Base-by-base conservation (phyloP, 192 early-diverging fungal genomes). In the Geranomyces variabilis region DNA sequence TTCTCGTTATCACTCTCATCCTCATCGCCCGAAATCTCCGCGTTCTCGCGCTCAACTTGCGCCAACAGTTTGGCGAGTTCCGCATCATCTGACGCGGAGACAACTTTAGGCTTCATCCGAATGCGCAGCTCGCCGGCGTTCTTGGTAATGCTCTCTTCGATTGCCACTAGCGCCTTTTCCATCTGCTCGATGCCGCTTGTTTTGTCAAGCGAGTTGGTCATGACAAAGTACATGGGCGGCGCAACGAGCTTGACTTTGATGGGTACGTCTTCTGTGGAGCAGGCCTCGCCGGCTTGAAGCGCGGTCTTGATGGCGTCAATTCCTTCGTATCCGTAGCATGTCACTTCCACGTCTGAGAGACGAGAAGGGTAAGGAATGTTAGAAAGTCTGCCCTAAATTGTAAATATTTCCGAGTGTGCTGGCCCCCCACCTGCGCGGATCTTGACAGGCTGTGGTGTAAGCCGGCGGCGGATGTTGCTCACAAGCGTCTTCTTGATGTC, bases 391-490 rank as follows among this genome's bases (percentile, higher is more conserved):
- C 5, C 28, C 26, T 29, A 7, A 24, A 29, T 33, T 17, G 9
- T 5, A 1, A 60, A 33, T 2, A 26, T 19, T 7, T 29, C 28
- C 58, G 8, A 33, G n/a, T n/a, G n/a, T 26, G 31, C 22, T 47
- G 4, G 19, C 12, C 29, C 63, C 76, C 79, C 78, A 87, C 86
- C 86, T 44, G 94, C 92, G 74, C 95, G 93, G 58, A 99, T 93
- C 81, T 98, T 99, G 77, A 94, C 88, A 34, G 93, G 91, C 77
- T 97, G 93, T 47, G 96, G 97, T 46, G 94, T 96, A 81, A 99
- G 80, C n/a, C 92, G 87, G 57, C 93, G 92, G 59, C 86, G 86
- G 67, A 99, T 96, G 78, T 91, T 90, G 77, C 75, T 79, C 60
- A 95, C 70, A 30, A 99, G 81, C 78, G 96, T 94, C 15, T 87